Percentiles rank a stretch among this genome's conserved stretches.
Conservation (phyloP, 2,329 filamentous ascomycete genomes). For the Microdochium bolleyi region DNA sequence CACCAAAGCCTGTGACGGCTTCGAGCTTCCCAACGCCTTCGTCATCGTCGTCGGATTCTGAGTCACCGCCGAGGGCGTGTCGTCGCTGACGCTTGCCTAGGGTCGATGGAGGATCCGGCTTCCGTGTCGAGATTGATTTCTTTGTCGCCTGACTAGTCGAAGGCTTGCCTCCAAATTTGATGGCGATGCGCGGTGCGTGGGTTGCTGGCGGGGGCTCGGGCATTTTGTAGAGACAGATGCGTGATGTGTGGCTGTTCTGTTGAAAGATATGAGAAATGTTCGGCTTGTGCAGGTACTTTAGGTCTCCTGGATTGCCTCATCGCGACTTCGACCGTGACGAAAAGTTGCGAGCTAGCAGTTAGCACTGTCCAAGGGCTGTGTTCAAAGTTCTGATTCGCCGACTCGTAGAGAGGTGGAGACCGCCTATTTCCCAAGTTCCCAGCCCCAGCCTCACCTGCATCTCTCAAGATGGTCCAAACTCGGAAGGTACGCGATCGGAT, state of each 20-base stretch:
- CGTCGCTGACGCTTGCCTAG: slow-evolving; percentile 41
- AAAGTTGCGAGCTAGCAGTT: no score
- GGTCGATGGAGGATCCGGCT: slow-evolving; percentile 26
- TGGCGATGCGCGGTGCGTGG: slow-evolving; percentile 33
- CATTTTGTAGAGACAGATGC: slow-evolving; percentile 21
- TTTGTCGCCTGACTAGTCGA: slow-evolving; percentile 16
- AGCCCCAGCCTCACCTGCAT: no score
- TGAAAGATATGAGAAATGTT: no score
- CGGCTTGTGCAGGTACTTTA: no score
- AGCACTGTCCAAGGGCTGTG: no score
- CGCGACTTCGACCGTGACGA: no score
- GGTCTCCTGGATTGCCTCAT: no score
- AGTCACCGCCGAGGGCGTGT: slow-evolving; percentile 31
- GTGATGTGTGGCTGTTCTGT: neutral
- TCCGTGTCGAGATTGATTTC: slow-evolving; percentile 18
- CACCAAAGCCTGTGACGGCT: slow-evolving; percentile 21
- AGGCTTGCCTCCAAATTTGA: slow-evolving; percentile 31
- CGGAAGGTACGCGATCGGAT: no score
- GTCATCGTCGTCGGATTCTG: slow-evolving; percentile 30
- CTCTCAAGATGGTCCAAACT: no score
- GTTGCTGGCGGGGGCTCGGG: slow-evolving; percentile 22
- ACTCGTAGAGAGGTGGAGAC: no score
- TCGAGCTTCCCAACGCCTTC: slow-evolving; percentile 15
- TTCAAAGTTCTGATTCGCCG: no score
- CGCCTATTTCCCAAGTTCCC: no score